phyloP scores from a whole-genome alignment of 768 basidiomycete genomes.

The Ephemerocybe angulata region DNA sequence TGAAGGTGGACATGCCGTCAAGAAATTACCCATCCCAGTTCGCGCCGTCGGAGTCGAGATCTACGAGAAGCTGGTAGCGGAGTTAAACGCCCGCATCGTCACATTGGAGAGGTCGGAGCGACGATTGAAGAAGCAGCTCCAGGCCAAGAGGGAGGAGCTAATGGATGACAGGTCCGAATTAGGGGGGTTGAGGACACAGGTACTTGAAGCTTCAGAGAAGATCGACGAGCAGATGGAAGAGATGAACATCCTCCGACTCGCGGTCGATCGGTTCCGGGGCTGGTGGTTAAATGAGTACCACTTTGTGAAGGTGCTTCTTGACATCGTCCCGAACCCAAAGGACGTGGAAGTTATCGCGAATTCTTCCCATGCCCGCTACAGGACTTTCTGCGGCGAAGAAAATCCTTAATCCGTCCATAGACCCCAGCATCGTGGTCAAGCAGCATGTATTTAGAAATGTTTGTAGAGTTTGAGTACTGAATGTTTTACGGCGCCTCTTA shows the following conservation, averaged over 20 bases:
- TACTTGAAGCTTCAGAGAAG: neutral
- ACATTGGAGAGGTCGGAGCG: neutral
- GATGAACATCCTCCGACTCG: neutral
- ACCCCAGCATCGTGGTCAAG: too few species aligned
- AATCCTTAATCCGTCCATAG: too few species aligned
- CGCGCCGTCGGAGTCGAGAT: too few species aligned
- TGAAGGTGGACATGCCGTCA: too few species aligned
- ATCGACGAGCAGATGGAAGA: neutral
- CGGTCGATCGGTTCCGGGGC: neutral
- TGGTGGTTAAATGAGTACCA: neutral
- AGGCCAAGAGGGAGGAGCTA: neutral
- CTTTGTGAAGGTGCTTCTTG: neutral
- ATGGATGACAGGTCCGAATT: neutral
- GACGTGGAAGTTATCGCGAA: neutral
- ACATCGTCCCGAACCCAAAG: neutral
- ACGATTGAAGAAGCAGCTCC: neutral
- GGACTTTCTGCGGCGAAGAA: too few species aligned
- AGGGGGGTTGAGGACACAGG: neutral
- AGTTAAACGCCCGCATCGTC: neutral
- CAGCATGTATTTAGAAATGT: too few species aligned
- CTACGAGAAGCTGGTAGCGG: neutral
- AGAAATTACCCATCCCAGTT: too few species aligned
- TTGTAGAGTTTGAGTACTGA: too few species aligned
- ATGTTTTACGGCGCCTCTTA: too few species aligned
- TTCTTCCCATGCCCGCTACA: slow-evolving; percentile 7